Percentiles rank a stretch among this genome's conserved stretches.
These are phyloP conservation scores for Candida nemodendra DNA, from an alignment of 805 yeast species.

Conservation along the genomic window DNA sequence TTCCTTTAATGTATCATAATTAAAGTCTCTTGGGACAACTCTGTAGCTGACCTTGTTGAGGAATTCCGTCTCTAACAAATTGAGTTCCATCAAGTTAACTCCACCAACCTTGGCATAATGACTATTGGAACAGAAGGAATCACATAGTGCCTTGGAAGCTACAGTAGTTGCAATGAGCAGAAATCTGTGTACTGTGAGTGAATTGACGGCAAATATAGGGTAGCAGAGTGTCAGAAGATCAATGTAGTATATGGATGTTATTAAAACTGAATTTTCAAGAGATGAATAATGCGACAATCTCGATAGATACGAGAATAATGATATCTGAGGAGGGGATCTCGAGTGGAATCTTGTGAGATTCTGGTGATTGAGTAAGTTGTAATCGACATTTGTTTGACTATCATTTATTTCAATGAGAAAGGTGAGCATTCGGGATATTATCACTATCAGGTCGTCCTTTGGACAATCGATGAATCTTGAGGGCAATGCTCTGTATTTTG, in stretches of 20 bases:
- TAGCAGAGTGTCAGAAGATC: constrained; percentile 79
- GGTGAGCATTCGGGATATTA: constrained; percentile 77
- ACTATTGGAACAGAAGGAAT: constrained; percentile 87
- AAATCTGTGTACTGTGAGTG: constrained; percentile 91
- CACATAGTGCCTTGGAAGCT: constrained; percentile 89
- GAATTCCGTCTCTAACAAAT: constrained; percentile 86
- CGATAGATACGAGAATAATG: constrained; percentile 71
- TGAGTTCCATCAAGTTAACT: constrained; percentile 75
- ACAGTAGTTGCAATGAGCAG: constrained; percentile 86
- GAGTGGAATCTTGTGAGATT: constrained; percentile 88
- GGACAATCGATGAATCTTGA: constrained; percentile 61
- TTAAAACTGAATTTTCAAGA: constrained; percentile 76
- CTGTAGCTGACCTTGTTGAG: constrained; percentile 76
- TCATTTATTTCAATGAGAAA: constrained; percentile 79
- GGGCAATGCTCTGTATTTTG: constrained; percentile 37
- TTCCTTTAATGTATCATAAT: constrained; percentile 29
- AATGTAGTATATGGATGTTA: constrained; percentile 84
- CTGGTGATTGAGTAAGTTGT: constrained; percentile 32
- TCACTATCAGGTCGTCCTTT: constrained; percentile 62
- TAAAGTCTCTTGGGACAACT: constrained; percentile 57
- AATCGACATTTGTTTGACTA: constrained; percentile 29
- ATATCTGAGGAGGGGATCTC: constrained; percentile 85
- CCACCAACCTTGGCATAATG: constrained; percentile 98
- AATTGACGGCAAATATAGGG: constrained; percentile 77
- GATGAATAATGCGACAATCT: constrained; percentile 82